A percentile compares a stretch with the other conserved stretches of the same genome.
Conservation (phyloP, 2,329 filamentous ascomycete species). For the Alternaria sp. region DNA sequence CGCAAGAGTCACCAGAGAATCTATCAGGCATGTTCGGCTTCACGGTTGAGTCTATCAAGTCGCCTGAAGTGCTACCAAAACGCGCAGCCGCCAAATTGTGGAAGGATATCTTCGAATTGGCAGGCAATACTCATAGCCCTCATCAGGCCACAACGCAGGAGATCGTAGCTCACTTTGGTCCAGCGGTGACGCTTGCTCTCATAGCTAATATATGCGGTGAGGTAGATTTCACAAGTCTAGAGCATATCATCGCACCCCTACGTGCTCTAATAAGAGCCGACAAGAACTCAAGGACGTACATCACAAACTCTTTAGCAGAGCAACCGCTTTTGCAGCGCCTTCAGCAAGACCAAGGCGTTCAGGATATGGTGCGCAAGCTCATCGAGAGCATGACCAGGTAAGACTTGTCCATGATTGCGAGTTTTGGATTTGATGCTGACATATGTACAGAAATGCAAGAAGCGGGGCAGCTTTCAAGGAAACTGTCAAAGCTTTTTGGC, state of each 20-base stretch:
- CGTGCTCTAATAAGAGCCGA: conserved; percentile 44
- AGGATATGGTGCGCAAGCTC: conserved; percentile 45
- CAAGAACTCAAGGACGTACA: conserved; percentile 42
- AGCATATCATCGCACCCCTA: conserved; percentile 43
- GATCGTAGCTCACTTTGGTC: conserved; percentile 47
- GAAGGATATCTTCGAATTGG: conserved; percentile 54
- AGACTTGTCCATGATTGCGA: not conserved
- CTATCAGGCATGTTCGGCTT: conserved; percentile 76
- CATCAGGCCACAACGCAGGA: conserved; percentile 44
- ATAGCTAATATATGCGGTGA: conserved; percentile 48
- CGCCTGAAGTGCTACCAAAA: conserved; percentile 78
- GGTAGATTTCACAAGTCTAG: conserved; percentile 45
- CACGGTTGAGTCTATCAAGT: conserved; percentile 72
- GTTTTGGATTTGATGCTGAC: conserved; percentile 21
- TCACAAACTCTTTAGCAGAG: conserved; percentile 40
- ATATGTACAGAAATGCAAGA: conserved; percentile 47
- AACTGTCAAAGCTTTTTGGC: conserved; percentile 47
- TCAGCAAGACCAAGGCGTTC: conserved; percentile 38
- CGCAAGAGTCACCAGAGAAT: conserved; percentile 65
- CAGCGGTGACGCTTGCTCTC: conserved; percentile 40
- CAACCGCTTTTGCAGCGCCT: conserved; percentile 41
- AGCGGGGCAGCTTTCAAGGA: conserved; percentile 45
- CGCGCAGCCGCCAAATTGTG: conserved; percentile 77
- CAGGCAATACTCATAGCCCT: conserved; percentile 36
- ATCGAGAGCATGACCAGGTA: conserved; percentile 47